Base-by-base conservation (phyloP, 352 stramenopile species). In the Phytophthora pseudosyringae region DNA sequence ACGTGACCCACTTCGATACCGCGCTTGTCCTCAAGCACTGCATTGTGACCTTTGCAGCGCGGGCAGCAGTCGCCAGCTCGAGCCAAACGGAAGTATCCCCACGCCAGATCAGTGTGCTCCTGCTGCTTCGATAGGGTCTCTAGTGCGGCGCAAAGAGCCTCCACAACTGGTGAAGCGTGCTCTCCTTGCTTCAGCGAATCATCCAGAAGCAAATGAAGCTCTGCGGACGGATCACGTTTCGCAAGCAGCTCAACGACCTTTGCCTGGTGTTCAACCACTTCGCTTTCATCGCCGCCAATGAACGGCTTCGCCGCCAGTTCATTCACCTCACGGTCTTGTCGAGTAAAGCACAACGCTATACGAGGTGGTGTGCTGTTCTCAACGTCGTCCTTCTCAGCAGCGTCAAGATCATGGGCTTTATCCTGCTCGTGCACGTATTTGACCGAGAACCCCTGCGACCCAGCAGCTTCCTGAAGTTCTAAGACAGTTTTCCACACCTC, bases 1-100 rank as follows among this genome's bases (percentile, higher is more conserved):
- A 94, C 85, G 71, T 96, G 88, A 9, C 86, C 90, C 18, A 97
- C 88, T 60, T 97, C 90, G 15, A 97, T 97, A 31, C 90, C 90
- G 13, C 86, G 86, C 52, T 91, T 91, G 38, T 75, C 79, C 18
- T 86, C 73, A 1, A 97, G 81, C 9, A 59, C 60, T 15, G 70
- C 76, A 32, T 28, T 28, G 12, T 64, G 33, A 12, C 53, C 57
- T 7, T 77, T 74, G 13, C 83, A 90, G n/a, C 74, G 70, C 3
- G 81, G 69, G 36, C 86, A 95, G 28, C 61, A 67, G 29, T 96
- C 88, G 26, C 85, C 83, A 41, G 85, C 84, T 51, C 83, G 54
- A 10, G 88, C 86, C 25, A 82, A 52, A 7, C 83, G 81, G 43
- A 93, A 94, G 57, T 93, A 66, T 0, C 86, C 88, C 32, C 57